These are phyloP conservation scores for Parathielavia hyrcaniae DNA, from an alignment of 495 filamentous ascomycete genomes.

Conservation along the genomic window DNA sequence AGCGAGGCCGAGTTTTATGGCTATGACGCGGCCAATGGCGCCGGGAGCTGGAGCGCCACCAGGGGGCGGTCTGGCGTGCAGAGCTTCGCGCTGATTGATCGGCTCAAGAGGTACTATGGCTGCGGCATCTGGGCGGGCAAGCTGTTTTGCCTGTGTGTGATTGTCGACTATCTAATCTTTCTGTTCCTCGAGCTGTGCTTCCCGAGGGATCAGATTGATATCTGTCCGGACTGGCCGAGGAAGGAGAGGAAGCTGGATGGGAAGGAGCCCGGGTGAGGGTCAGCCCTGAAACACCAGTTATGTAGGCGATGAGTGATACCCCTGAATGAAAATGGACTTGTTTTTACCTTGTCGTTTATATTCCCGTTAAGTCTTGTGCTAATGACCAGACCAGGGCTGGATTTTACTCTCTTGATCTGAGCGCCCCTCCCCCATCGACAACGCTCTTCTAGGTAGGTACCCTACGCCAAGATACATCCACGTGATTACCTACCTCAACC, in stretches of 20 bases:
- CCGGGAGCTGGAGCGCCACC: slow-evolving; percentile 62
- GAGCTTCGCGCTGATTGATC: slow-evolving; percentile 87
- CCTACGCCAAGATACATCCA: too few relatives aligned
- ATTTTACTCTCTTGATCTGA: too few relatives aligned
- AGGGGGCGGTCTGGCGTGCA: slow-evolving; percentile 67
- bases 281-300: background rate
- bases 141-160: slow-evolving; percentile 87
- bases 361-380: too few relatives aligned
- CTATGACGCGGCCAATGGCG: slow-evolving; percentile 54
- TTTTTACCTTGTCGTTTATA: background rate
- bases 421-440: too few relatives aligned
- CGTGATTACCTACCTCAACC: too few relatives aligned
- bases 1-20: slow-evolving; percentile 84
- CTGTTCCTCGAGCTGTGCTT: slow-evolving; percentile 81
- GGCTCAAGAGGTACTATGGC: slow-evolving; percentile 94
- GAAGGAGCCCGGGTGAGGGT: slow-evolving; percentile 5
- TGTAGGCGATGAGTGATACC: too few relatives aligned
- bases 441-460: too few relatives aligned
- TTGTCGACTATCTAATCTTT: slow-evolving; percentile 88
- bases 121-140: slow-evolving; percentile 99
- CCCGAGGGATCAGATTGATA: slow-evolving; percentile 77
- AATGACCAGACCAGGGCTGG: too few relatives aligned
- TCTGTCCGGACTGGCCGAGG: slow-evolving; percentile 84
- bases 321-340: background rate
- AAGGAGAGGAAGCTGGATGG: slow-evolving; percentile 42